Evolutionary conservation across 148 eudicot species (phyloP), one percentile per base, ranked within the genome.

Genomic region (Fagopyrum tataricum): DNA sequence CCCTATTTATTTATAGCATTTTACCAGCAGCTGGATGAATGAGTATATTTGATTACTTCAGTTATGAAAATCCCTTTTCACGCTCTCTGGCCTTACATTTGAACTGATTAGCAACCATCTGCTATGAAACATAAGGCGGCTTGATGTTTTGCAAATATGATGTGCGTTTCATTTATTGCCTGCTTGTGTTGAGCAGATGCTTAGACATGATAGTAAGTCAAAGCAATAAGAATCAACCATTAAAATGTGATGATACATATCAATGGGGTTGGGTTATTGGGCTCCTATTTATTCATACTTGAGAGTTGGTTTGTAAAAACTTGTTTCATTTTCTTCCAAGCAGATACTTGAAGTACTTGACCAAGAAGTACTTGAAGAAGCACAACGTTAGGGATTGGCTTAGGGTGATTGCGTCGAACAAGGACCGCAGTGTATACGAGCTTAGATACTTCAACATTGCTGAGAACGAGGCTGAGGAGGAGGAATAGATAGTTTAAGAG

Each of bases 371-470:
- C 84, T 72, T 90, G 85, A 90, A 90, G 84, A 90, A 90, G 82
- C 87, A 90, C 81, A 87, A 87, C 69, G 95, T 90, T 17, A 73
- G 95, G 21, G 95, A 90, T 77, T 90, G 95, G 95, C 95, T 90
- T 44, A 84, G 95, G 71, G 95, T 90, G 15, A 90, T 90, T 72
- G 84, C 95, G 14, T 84, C 95, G 52, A 87, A 90, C 89, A 87
- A 90, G 80, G 95, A 90, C 42, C 80, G 90, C 21, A 90, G 76
- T 73, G 85, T 87, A 4, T 90, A 90, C 44, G 95, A 90, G 73
- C 76, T 90, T 59, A 85, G 95, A 78, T 90, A 90, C 88, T 90
- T 90, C 90, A 90, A 90, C 87, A 90, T 90, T 73, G 95, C 95
- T 7, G 95, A 90, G 83, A 88, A 90, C 48, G 95, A 90, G 81